phyloP scores from a whole-genome alignment of 768 basidiomycete genomes.

The Mycena albidolilacea region DNA sequence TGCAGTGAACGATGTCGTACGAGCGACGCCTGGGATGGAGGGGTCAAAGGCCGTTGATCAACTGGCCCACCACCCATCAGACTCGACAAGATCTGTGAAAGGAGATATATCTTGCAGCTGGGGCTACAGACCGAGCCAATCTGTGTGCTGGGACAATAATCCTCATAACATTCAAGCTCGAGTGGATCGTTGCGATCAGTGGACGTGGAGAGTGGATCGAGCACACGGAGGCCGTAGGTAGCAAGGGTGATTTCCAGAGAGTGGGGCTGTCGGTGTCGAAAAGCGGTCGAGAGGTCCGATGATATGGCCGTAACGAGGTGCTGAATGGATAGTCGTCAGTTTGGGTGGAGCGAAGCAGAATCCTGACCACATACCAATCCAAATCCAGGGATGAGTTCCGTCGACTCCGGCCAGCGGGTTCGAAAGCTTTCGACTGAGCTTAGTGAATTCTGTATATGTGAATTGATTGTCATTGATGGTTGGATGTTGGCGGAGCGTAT shows the following conservation, averaged over 20 bases:
- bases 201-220: neutral
- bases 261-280: neutral
- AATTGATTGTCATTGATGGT: conserved; percentile 19
- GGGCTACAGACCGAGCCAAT: neutral
- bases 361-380: conserved; percentile 4
- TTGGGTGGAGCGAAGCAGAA: neutral
- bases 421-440: neutral
- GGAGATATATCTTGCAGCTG: neutral
- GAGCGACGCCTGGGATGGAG: neutral
- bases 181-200: neutral
- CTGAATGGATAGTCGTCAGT: neutral
- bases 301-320: conserved; percentile 8
- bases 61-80: neutral
- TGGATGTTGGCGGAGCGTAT: neutral
- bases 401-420: neutral
- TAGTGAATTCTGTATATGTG: neutral
- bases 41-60: neutral
- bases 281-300: neutral
- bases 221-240: neutral
- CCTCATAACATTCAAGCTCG: neutral
- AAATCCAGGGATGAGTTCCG: neutral
- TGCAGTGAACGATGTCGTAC: neutral
- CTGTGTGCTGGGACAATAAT: neutral
- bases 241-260: neutral
- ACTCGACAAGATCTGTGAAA: neutral